Base-by-base conservation (phyloP, 2,329 filamentous ascomycete genomes). In the Leptosphaerulina australis region DNA sequence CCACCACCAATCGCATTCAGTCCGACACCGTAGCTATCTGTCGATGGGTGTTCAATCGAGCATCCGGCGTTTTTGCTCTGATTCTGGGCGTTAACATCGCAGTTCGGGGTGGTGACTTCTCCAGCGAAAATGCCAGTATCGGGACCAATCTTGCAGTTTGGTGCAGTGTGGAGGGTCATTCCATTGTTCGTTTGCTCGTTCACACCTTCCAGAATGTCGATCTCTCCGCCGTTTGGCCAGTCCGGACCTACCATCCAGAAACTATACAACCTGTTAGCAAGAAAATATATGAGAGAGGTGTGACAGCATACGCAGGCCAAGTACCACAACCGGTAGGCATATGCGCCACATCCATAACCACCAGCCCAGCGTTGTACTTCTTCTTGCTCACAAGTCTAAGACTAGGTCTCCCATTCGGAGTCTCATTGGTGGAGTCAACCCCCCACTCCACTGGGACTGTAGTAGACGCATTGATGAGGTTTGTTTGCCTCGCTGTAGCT, bases 311-410 rank as follows among this genome's bases (percentile, higher is more conserved):
- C 59, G 80, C 79, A 24, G 79, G 79, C 80, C 80, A 83, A 10
- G 76, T 74, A 15, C 80, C 80, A 53, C 76, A 81, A 24, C 76
- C 77, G 8, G 72, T 73, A 1, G 80, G 80, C 69, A 81, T 80
- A 53, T 82, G 80, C 20, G 71, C 71, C 40, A 82, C 71, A 59
- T 82, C 79, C 22, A 76, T 60, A 3, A 79, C 72, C 26, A 83
- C 68, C n/a, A 80, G 66, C 17, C 79, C 79, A 20, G 68, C 62
- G 51, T 76, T 73, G 59, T 80, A 81, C 9, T 67, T 71, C 34
- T 75, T 71, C 52, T 77, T 78, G 61, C 74, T 77, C 26, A 72
- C 72, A 4, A 82, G 58, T 11, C 80, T 77, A 7, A 83, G 66
- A 43, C 76, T 79, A 11, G 72, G 69, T 3, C 79, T 70, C 39